Percentiles rank a stretch among this genome's conserved stretches.
Evolutionary conservation across 345 rosid genomes (phyloP).

Genomic region (Eucalyptus tenuipes): DNA sequence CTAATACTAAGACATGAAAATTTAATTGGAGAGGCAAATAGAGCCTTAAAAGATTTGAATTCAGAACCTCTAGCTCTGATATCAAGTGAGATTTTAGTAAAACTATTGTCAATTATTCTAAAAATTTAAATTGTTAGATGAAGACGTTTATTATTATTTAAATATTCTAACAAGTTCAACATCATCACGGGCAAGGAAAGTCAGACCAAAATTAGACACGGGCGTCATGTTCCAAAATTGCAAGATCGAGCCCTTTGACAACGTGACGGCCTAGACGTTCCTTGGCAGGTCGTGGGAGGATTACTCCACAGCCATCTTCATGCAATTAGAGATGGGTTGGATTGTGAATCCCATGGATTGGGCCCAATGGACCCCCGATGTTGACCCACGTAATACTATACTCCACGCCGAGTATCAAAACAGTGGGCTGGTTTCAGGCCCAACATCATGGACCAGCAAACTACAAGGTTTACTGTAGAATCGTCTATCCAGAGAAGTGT

Average conservation of each 20-base stretch:
- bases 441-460: constrained; percentile 2
- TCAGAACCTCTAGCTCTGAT: accelerated
- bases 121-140: no score
- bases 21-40: accelerated
- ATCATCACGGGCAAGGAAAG: constrained; percentile 11
- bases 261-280: not conserved
- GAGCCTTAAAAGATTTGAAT: accelerated
- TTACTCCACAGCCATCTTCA: constrained; percentile 13
- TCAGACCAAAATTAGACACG: constrained; percentile 16
- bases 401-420: constrained; percentile 16
- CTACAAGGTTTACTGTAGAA: constrained; percentile 6
- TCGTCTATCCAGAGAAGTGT: constrained; percentile 9
- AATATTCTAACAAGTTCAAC: not conserved
- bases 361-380: constrained; percentile 1
- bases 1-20: no score
- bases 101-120: accelerated
- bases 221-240: constrained; percentile 12
- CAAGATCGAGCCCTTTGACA: not conserved
- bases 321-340: constrained; percentile 9
- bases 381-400: constrained; percentile 4
- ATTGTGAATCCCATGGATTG: constrained; percentile 20
- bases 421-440: constrained; percentile 14
- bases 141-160: no score
- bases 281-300: constrained; percentile 34
- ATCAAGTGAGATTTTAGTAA: no score